Evolutionary conservation across 1,284 basidiomycete genomes (phyloP), one percentile per base, ranked within the genome.

Genomic region (Microbotryum intermedium): DNA sequence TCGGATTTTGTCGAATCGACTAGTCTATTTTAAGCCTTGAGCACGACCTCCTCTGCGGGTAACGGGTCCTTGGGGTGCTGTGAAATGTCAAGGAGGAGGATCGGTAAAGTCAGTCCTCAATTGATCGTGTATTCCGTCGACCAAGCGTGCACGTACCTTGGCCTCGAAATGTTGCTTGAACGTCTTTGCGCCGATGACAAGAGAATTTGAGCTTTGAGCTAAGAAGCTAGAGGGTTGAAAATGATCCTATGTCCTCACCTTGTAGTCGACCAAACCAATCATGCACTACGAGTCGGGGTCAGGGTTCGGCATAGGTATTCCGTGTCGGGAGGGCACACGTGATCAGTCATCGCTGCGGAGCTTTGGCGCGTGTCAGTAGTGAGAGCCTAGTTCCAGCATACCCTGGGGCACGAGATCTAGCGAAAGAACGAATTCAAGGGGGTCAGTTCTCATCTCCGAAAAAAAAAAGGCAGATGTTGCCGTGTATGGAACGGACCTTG

Each of bases 41-140:
- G 13, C 18, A 39, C 1, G 34, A 16, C 18, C 49, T 50, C 50
- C 30, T 51, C 50, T 4, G 50, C 30, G n/a, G 50, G 50, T n/a
- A 51, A 25, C 30, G 50, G 25, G n/a, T 51, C 50, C 50, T 51
- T 51, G 21, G 50, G 50, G 30, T 51, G 50, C 30, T 51, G 16
- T 39, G 34, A 39, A 16, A 18, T n/a, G n/a, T 11, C 34, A 39
- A 6, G 18, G 34, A 39, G 16, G 13, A 39, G 4, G 34, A 3
- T 39, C 34, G 1, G 5, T 39, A 11, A 16, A 39, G 34, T 39
- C 34, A 39, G 34, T 39, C 13, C 13, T 39, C 34, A 16, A 39
- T 39, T 18, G 34, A 10, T 11, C 34, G 34, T 39, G 34, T 16
- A 39, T 13, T 11, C 11, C 11, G 6, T 39, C 34, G 6, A 13